These are phyloP conservation scores for Stellera chamaejasme DNA, from an alignment of 345 rosid species.

Conservation along the genomic window DNA sequence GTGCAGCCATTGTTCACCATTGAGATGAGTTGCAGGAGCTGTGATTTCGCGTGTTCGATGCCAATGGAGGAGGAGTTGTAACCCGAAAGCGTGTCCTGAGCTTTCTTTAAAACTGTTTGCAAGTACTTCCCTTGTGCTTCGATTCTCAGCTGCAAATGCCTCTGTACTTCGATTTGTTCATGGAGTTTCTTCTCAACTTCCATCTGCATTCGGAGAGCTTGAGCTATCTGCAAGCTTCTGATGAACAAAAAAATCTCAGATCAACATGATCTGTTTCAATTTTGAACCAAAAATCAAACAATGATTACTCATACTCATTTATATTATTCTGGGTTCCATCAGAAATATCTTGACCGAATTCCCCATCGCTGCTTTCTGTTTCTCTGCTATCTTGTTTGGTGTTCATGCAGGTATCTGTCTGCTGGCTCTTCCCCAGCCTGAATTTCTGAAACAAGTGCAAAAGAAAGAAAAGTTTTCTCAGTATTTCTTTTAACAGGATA, in stretches of 20 bases:
- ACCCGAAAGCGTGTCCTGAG: conserved; percentile 84
- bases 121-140: conserved; percentile 97
- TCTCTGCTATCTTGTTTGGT: conserved; percentile 38
- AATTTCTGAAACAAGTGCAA: conserved; percentile 54
- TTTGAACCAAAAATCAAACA: conserved; percentile 4
- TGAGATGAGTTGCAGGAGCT: conserved; percentile 63
- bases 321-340: conserved; percentile 33
- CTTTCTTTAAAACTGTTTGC: conserved; percentile 72
- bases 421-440: conserved; percentile 82
- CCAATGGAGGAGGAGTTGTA: conserved; percentile 51
- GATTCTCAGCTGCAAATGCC: conserved; percentile 85
- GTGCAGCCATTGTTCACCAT: conserved; percentile 49
- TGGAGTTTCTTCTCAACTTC: conserved; percentile 90
- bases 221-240: conserved; percentile 66
- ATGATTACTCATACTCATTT: conserved; percentile 46
- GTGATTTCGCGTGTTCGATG: conserved; percentile 56
- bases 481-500: conserved; percentile 1
- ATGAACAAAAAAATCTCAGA: conserved; percentile 18
- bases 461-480: background rate
- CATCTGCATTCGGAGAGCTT: conserved; percentile 85
- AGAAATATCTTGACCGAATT: conserved; percentile 14
- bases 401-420: conserved; percentile 25
- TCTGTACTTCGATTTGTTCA: conserved; percentile 97
- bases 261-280: background rate
- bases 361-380: conserved; percentile 26